Evolutionary conservation across 1,284 basidiomycete species (phyloP).

Genomic region (Ceratobasidium sp.): DNA sequence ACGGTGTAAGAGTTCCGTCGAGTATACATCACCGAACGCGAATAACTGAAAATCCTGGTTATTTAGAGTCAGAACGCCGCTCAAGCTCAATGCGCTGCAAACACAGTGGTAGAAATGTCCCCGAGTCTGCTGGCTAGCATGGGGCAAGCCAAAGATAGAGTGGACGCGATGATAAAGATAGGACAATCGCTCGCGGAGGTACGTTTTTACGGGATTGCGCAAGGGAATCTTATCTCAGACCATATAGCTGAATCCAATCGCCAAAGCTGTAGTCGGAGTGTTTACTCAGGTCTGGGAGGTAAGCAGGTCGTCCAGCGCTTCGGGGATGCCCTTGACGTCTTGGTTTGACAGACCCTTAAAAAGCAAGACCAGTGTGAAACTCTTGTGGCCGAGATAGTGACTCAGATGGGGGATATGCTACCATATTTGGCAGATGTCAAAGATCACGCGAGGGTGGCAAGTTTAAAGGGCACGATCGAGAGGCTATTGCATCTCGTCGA

Average conservation of each 20-base stretch:
- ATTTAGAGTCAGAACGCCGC: too few species aligned
- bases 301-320: neutral
- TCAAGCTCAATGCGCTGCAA: neutral
- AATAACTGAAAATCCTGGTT: too few species aligned
- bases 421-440: neutral
- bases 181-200: neutral
- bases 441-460: neutral
- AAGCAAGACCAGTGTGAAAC: conserved; percentile 17
- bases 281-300: conserved; percentile 9
- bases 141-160: neutral
- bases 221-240: neutral
- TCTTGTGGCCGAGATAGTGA: neutral
- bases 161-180: neutral
- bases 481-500: neutral
- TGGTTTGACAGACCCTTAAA: neutral
- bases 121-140: neutral
- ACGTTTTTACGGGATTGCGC: neutral
- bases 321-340: neutral
- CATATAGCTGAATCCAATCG: conserved; percentile 2
- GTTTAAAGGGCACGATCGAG: neutral
- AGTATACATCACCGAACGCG: neutral
- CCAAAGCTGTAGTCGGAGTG: neutral
- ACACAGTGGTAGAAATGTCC: neutral
- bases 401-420: neutral
- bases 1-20: neutral